Conservation (phyloP, 495 filamentous ascomycete species). For the Penicillium goetzii region DNA sequence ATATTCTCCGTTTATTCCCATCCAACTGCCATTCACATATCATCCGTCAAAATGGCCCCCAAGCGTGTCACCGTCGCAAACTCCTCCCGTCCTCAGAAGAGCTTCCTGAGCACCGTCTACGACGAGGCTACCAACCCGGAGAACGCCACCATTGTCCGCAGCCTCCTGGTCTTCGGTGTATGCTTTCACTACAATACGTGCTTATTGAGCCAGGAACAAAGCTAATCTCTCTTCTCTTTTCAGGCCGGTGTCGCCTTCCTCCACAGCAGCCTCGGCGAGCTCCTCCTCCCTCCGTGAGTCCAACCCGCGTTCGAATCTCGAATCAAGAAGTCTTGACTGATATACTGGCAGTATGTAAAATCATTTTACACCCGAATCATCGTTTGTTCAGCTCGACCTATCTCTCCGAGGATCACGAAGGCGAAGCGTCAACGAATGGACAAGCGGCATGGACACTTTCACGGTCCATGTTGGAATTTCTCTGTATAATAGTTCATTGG, state of each 20-base stretch:
- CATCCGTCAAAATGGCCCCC: constrained; percentile 42
- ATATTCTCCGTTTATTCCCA: constrained; percentile 6
- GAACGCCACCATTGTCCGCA: constrained; percentile 75
- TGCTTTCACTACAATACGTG: constrained; percentile 32
- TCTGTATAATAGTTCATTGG: constrained; percentile 36
- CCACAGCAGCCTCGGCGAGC: constrained; percentile 73
- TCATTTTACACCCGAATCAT: constrained; percentile 11
- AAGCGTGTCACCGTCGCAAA: constrained; percentile 45
- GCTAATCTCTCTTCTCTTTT: constrained; percentile 22
- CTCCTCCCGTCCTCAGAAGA: constrained; percentile 46
- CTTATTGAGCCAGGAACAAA: constrained; percentile 6
- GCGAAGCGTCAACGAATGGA: constrained; percentile 31
- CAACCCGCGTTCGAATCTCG: constrained; percentile 5
- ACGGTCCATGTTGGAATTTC: constrained; percentile 22
- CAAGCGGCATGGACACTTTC: constrained; percentile 20
- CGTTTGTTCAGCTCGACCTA: constrained; percentile 18
- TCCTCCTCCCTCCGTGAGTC: constrained; percentile 73
- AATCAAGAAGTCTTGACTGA: constrained; percentile 12
- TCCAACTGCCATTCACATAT: constrained; percentile 15
- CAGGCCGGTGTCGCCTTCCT: constrained; percentile 76
- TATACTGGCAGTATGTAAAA: constrained; percentile 32
- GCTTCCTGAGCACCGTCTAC: constrained; percentile 58
- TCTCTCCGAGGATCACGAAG: constrained; percentile 20
- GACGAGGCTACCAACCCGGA: constrained; percentile 69
- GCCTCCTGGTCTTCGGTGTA: constrained; percentile 74